Evolutionary conservation across 129 eudicot species (phyloP).

Genomic region (sunflower (Helianthus annuus)): HanXRQr2.0-SUNRISE NC_035448.2:144589001-144589500

Average conservation of each 20-base stretch:
- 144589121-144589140: conserved; percentile 14
- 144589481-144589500: conserved; percentile 95
- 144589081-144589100: not conserved
- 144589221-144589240: conserved; percentile 30
- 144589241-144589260: conserved; percentile 17
- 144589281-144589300: not conserved
- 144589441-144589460: conserved; percentile 36
- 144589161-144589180: conserved; percentile 57
- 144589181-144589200: conserved; percentile 54
- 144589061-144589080: not conserved
- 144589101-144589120: conserved; percentile 14
- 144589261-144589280: not conserved
- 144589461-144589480: conserved; percentile 88
- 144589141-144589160: conserved; percentile 22
- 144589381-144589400: too few species aligned
- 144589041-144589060: too few species aligned
- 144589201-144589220: conserved; percentile 46
- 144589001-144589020: not conserved
- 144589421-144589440: conserved; percentile 34
- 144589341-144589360: conserved; percentile 19
- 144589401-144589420: not conserved
- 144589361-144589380: too few species aligned
- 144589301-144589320: conserved; percentile 8
- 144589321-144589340: conserved; percentile 48
- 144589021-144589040: not conserved